These are phyloP conservation scores for Lentinus polychrous DNA, from an alignment of 1,284 basidiomycete genomes.

Conservation along the genomic window DNA sequence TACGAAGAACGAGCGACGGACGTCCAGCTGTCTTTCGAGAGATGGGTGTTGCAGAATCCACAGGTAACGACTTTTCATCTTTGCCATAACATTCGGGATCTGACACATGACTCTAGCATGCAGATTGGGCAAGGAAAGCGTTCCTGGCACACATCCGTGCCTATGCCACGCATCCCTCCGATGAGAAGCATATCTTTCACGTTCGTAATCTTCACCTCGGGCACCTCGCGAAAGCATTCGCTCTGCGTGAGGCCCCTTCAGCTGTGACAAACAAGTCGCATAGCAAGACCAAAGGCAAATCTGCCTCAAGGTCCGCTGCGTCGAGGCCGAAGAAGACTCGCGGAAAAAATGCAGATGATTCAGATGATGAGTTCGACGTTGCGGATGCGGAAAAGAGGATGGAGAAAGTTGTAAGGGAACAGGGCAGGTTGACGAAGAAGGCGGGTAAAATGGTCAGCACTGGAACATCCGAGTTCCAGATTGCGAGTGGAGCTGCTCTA, in stretches of 20 bases:
- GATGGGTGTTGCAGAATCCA: conserved; percentile 80
- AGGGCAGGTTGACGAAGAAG: conserved; percentile 79
- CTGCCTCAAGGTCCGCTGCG: conserved; percentile 13
- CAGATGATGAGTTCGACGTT: conserved; percentile 40
- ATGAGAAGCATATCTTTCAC: conserved; percentile 96
- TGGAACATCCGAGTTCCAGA: conserved; percentile 78
- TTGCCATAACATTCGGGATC: not conserved
- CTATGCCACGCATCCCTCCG: conserved; percentile 94
- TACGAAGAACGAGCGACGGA: conserved; percentile 92
- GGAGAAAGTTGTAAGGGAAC: conserved; percentile 79
- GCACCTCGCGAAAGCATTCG: conserved; percentile 95
- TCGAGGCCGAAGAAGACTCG: conserved; percentile 14
- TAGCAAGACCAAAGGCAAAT: conserved; percentile 12
- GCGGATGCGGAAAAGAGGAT: conserved; percentile 76
- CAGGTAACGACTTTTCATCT: conserved; percentile 42
- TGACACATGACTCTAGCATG: conserved; percentile 46
- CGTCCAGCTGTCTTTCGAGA: conserved; percentile 91
- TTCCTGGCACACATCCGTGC: conserved; percentile 92
- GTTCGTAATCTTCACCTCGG: conserved; percentile 91
- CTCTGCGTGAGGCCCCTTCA: conserved; percentile 87
- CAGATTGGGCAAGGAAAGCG: conserved; percentile 74
- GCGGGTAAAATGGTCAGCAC: conserved; percentile 74
- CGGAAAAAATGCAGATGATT: conserved; percentile 16
- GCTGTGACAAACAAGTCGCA: conserved; percentile 36
- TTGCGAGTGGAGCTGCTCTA: conserved; percentile 61